Base-by-base conservation (phyloP, 1,139 yeast species). In the Waltiozyma sp. region DNA sequence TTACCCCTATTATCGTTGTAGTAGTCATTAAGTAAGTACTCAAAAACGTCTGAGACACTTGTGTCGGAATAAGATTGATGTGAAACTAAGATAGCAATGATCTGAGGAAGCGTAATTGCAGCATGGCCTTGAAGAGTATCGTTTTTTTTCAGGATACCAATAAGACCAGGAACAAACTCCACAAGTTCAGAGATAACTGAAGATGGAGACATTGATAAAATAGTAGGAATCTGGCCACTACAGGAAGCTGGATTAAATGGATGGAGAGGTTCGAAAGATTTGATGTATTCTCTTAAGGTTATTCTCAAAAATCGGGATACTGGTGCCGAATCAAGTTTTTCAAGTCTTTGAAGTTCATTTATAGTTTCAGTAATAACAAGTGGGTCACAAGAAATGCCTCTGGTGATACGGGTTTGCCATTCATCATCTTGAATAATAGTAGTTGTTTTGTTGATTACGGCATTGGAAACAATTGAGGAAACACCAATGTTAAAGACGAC, bases 381-480 rank as follows among this genome's bases (percentile, higher is more conserved):
- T 2, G 68, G 68, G 54, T 87, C 94, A 37, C 73, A 65, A 40
- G 76, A 81, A 7, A 84, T 46, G 0, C 93, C 86, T 44, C 78
- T 83, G n/a, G 81, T 88, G 24, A 85, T 57, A 53, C 91, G 70
- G 0, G 73, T 63, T 4, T 69, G 67, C 96, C 96, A 88, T 41
- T 83, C 80, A 49, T 80, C 84, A 58, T 86, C 95, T 19, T 72
- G 63, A 0, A 74, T 74, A 42, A 85, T 59, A 3, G 80, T 79
- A 0, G 91, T 79, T 1, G 63, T 56, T 23, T 70, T 63, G 0
- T 68, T 74, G 10, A 59, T 54, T 2, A 77, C 63, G 0, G 93
- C 73, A 49, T 82, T 75, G 75, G 84, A 80, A 0, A 82, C 78
- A 33, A 87, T 58, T 9, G 78, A 68, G 47, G 77, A 77, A 16